phyloP scores from a whole-genome alignment of 2,329 filamentous ascomycete species.

The Microcyclosporella mali region DNA sequence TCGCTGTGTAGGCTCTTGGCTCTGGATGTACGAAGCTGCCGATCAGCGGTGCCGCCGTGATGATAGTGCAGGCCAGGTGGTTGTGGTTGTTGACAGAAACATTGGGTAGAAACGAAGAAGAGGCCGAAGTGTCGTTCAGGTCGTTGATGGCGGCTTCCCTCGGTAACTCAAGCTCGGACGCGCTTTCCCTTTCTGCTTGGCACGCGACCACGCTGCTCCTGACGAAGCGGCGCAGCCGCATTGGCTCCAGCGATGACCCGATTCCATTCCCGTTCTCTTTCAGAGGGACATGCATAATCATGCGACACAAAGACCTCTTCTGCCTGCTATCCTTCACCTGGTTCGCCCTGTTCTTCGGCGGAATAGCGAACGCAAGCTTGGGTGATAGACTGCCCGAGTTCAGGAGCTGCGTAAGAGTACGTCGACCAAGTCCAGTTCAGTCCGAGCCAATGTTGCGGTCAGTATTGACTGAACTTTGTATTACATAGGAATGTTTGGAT shows the following conservation, averaged over 20 bases:
- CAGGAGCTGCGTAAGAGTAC: slow-evolving; percentile 74
- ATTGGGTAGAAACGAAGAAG: too few relatives aligned
- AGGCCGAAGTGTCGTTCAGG: too few relatives aligned
- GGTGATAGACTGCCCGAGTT: slow-evolving; percentile 88
- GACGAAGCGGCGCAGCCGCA: too few relatives aligned
- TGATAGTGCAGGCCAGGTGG: neutral
- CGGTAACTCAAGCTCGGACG: too few relatives aligned
- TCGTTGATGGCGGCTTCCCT: too few relatives aligned
- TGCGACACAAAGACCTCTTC: slow-evolving; percentile 17
- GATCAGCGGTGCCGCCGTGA: neutral
- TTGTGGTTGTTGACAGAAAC: neutral
- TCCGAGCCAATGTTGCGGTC: neutral
- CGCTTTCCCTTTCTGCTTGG: too few relatives aligned
- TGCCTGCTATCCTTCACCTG: slow-evolving; percentile 18
- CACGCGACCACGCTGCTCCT: too few relatives aligned
- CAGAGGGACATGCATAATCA: slow-evolving; percentile 21
- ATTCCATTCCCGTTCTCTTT: slow-evolving; percentile 7
- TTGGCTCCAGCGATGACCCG: neutral
- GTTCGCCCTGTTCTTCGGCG: slow-evolving; percentile 10
- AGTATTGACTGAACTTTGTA: slow-evolving; percentile 9
- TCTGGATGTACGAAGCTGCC: too few relatives aligned
- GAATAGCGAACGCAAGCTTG: slow-evolving; percentile 53
- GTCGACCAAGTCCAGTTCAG: slow-evolving; percentile 25
- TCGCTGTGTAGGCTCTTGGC: too few relatives aligned
- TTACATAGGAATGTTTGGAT: slow-evolving; percentile 62